Evolutionary conservation across 2,329 filamentous ascomycete species (phyloP), one percentile per base, ranked within the genome.

Genomic region (Pyricularia sp.): DNA sequence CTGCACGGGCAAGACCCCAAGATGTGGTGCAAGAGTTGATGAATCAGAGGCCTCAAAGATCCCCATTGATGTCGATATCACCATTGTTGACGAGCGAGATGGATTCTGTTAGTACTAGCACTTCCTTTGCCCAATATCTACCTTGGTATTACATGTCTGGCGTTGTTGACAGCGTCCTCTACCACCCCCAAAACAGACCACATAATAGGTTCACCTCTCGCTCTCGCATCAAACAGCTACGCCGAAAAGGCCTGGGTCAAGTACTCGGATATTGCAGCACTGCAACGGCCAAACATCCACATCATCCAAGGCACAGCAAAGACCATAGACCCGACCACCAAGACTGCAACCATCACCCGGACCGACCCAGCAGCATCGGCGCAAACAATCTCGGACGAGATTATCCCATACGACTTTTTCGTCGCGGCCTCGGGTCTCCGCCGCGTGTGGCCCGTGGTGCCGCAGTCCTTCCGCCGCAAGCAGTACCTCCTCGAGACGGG

Each of bases 71-170:
- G 78, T 92, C 17, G 85, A 92, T 55, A 88, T 94, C 67, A 93
- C 90, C 26, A 84, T 94, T 26, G 87, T 92, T 28, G 91, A 94
- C 73, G 90, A 93, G 77, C 82, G 90, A n/a, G 91, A 94, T 81
- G 92, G 92, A n/a, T 93, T 88, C 77, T 93, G 91, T 93, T 81
- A 73, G 89, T 59, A 12, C 12, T n/a, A 14, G n/a, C 10, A 12
- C 30, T 31, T 23, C 7, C 10, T 33, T 30, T 12, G 11, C 12
- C 33, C 12, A 14, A 14, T 12, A 7, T 30, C 3, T n/a, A n/a
- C n/a, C n/a, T n/a, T n/a, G n/a, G n/a, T n/a, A n/a, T n/a, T n/a
- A n/a, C n/a, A n/a, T n/a, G n/a, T n/a, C n/a, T n/a, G n/a, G n/a
- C 23, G 11, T 61, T 1, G 63, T 23, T 31, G 14, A 5, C 68